These are phyloP conservation scores for Viola odorata DNA, from an alignment of 345 rosid species.

Conservation along the genomic window DNA sequence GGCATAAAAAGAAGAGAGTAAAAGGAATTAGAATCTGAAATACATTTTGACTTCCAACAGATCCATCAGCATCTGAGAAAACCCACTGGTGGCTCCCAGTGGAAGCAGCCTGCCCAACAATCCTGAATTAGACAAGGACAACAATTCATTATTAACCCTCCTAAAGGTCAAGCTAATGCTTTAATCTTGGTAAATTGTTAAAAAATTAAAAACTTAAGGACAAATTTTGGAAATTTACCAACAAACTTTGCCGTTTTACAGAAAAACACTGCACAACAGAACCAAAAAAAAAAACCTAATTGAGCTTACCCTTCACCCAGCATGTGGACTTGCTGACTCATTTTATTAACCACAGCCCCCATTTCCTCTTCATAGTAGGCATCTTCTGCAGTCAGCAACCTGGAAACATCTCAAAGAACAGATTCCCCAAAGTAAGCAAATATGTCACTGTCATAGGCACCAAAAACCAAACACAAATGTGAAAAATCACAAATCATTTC, in stretches of 20 bases:
- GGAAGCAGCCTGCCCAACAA: conserved; percentile 48
- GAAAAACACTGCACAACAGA: background rate
- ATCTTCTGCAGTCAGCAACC: conserved; percentile 75
- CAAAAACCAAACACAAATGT: background rate
- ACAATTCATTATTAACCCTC: background rate
- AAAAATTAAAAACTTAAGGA: background rate
- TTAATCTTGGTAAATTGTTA: background rate
- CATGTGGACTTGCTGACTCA: conserved; percentile 54
- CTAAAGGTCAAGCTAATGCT: background rate
- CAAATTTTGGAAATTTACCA: background rate
- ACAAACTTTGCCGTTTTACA: background rate
- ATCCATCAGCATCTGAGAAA: conserved; percentile 37
- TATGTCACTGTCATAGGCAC: background rate
- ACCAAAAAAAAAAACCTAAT: background rate
- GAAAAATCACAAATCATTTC: background rate
- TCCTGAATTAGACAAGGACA: conserved; percentile 14
- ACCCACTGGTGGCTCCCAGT: conserved; percentile 73
- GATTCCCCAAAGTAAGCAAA: conserved; percentile 16
- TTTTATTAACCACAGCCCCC: conserved; percentile 38
- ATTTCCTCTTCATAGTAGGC: conserved; percentile 55
- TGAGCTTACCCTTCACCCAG: conserved; percentile 78
- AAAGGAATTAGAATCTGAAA: conserved; percentile 35
- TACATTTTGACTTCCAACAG: conserved; percentile 14
- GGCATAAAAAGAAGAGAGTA: background rate
- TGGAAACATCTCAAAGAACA: conserved; percentile 25